Percentiles rank a stretch among this genome's conserved stretches.
These are phyloP conservation scores for Neoboletus subvelutipes DNA, from an alignment of 768 basidiomycete species.

Conservation along the genomic window DNA sequence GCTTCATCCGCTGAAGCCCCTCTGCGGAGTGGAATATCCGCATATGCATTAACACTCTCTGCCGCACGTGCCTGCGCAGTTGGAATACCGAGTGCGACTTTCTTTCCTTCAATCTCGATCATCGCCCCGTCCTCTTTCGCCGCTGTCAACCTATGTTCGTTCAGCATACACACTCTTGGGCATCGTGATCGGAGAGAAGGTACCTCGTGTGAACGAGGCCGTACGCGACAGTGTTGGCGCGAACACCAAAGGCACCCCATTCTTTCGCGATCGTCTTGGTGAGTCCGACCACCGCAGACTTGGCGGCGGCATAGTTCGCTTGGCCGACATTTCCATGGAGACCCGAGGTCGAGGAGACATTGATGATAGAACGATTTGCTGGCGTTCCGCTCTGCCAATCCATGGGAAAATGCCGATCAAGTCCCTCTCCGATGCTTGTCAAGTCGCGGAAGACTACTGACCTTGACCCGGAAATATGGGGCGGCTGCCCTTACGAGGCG, in stretches of 20 bases:
- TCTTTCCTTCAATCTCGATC: constrained; percentile 82
- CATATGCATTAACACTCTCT: constrained; percentile 42
- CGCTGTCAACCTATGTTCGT: constrained; percentile 57
- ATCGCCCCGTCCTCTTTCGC: constrained; percentile 74
- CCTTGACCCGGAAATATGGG: constrained; percentile 82
- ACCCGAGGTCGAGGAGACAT: constrained; percentile 80
- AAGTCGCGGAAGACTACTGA: constrained; percentile 8
- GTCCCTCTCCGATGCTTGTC: neutral
- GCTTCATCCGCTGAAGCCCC: constrained; percentile 75
- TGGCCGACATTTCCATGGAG: constrained; percentile 88
- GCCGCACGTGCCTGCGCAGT: constrained; percentile 42
- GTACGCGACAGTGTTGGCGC: constrained; percentile 79
- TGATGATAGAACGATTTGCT: constrained; percentile 74
- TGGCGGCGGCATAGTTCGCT: constrained; percentile 79
- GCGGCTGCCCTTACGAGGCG: constrained; percentile 80
- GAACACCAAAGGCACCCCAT: constrained; percentile 81
- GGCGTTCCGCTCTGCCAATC: constrained; percentile 46
- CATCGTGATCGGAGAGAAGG: neutral
- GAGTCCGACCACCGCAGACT: constrained; percentile 73
- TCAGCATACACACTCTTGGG: constrained; percentile 2
- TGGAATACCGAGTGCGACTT: constrained; percentile 80
- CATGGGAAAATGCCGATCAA: neutral
- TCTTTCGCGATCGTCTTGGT: constrained; percentile 88
- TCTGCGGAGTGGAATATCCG: constrained; percentile 63
- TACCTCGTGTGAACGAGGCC: constrained; percentile 77